Base-by-base conservation (phyloP, 2,329 filamentous ascomycete genomes). In the Pseudovirgaria hyperparasitica region DNA sequence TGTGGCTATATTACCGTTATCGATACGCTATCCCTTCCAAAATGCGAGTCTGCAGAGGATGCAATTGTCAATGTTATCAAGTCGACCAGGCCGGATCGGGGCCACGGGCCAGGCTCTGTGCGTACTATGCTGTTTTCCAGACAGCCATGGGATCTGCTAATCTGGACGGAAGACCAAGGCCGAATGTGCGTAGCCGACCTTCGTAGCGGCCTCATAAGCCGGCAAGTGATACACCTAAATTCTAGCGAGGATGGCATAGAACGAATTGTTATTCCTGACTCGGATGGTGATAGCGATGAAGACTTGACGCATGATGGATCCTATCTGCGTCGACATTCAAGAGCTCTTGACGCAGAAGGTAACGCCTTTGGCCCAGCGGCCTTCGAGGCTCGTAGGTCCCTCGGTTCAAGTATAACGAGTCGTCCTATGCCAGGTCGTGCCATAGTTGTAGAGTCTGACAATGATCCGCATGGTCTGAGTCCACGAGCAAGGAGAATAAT, bases 101-200 rank as follows among this genome's bases (percentile, higher is more conserved):
- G 63, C n/a, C 67, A 72, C 13, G 65, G 52, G 7, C 53, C 70
- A 12, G 87, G 87, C 22, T 85, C 87, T 17, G 75, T 96, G 28
- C 72, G 90, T 35, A 82, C 85, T 34, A 92, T 96, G 80, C 69
- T 78, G 2, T 98, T 98, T 48, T 85, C 82, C 4, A 86, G 87
- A 1, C 80, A 81, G 2, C 82, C 86, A 1, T 87, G 78, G 63
- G 87, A 94, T 47, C 69, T 98, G 11, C 61, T 98, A 21, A 80
- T 92, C 5, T 96, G 90, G 86, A 82, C 85, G 6, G 90, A 98
- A 53, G 82, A 93, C 42, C 76, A 81, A 36, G 80, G 77, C 4
- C 66, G 74, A 30, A 63, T 86, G 10, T 82, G 79, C 19, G 63
- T 87, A 20, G 77, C 77, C 5, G 82, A 90, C 50, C 57, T 82